Base-by-base conservation (phyloP, 192 early-diverging fungal genomes). In the Coemansia erecta region DNA sequence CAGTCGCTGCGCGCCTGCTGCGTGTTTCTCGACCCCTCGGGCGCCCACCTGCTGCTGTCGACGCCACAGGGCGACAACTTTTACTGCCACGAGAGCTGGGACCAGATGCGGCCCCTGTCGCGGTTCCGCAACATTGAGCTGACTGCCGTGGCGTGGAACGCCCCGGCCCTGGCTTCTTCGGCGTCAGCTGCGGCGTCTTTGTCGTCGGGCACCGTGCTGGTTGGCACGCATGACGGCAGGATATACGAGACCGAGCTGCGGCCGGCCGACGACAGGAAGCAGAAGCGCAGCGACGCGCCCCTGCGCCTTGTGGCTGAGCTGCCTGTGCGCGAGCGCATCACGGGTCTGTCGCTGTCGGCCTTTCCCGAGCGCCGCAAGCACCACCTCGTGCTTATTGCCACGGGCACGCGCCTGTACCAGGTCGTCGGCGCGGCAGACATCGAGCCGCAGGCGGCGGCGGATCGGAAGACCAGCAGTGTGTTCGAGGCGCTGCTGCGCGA, bases 111-210 rank as follows among this genome's bases (percentile, higher is more conserved):
- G 60, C 65, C 80, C 41, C 74, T 98, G 47, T 60, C 80, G n/a
- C 87, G 85, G 66, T 85, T 97, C 39, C 89, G 88, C 84, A 91
- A 86, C 14, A 80, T 94, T 54, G 70, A 87, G 17, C 84, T 96
- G 46, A 89, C 93, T 31, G 89, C 90, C 0, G 86, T 98, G n/a
- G 94, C 90, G 2, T 98, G 95, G 95, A 94, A 90, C 42, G 82
- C 84, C 31, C 71, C 81, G 43, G 70, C 74, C 0, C 61, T 64
- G 72, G 45, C 61, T 4, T n/a, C n/a, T n/a, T n/a, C n/a, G n/a
- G n/a, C n/a, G n/a, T n/a, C n/a, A n/a, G 48, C 60, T 5, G 66
- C 68, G 0, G 66, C 58, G 39, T 67, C 66, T 31, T 7, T 31
- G 4, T 88, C 91, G 0, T 95, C 95, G 3, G 85, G 85, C 45